Conservation (phyloP, 495 filamentous ascomycete genomes). For the Schizothecium vesticola region DNA sequence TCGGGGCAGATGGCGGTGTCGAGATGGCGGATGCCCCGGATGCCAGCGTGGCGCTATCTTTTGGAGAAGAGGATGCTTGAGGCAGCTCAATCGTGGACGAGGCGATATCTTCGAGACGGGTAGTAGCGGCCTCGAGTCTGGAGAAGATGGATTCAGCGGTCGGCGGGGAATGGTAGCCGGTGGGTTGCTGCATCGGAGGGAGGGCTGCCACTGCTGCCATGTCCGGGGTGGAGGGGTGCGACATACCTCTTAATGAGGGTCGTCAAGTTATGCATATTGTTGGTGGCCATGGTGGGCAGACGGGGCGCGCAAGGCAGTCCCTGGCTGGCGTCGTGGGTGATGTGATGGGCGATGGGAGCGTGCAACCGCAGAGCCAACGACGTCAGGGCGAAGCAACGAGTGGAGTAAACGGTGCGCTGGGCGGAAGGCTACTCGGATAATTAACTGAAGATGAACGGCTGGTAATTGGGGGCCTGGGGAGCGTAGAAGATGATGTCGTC, state of each 20-base stretch:
- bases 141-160: constrained; percentile 19
- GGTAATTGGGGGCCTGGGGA: neutral
- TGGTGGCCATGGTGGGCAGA: constrained; percentile 44
- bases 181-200: constrained; percentile 1
- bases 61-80: constrained; percentile 38
- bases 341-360: neutral
- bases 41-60: constrained; percentile 31
- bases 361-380: neutral
- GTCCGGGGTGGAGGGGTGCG: neutral
- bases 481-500: neutral
- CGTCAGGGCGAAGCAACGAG: constrained; percentile 1
- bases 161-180: neutral
- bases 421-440: neutral
- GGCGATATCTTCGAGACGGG: constrained; percentile 92
- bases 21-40: constrained; percentile 15
- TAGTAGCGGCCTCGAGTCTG: constrained; percentile 96
- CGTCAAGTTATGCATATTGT: constrained; percentile 90
- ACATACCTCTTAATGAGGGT: constrained; percentile 95
- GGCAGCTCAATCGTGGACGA: constrained; percentile 59
- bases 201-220: neutral
- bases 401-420: neutral
- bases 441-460: neutral
- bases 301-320: neutral
- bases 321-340: neutral
- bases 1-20: constrained; percentile 18